Evolutionary conservation across 192 early-diverging fungal genomes (phyloP), one percentile per base, ranked within the genome.

Genomic region (Helicostylum pulchrum): DNA sequence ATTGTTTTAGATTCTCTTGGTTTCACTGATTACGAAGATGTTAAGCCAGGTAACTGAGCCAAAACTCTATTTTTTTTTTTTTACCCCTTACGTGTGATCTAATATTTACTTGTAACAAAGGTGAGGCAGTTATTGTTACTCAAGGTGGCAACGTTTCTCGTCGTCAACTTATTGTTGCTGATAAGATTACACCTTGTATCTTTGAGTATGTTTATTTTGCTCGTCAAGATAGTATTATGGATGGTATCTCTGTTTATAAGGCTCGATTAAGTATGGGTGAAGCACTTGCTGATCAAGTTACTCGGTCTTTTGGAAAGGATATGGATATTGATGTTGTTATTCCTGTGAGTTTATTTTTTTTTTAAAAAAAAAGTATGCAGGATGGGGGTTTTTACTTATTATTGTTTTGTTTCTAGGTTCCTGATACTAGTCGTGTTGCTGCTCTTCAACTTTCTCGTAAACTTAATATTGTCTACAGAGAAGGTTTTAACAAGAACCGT

Each of bases 171-270:
- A 77, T 86, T 14, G 67, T 72, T 4, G 59, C 79, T 30, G 75
- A 76, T 32, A 50, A 66, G 45, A 79, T 84, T 53, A 83, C 97
- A 12, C 97, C 96, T 21, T 98, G 96, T 78, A 94, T 99, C 73
- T 99, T 99, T 68, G 97, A 99, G 79, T 98, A 94, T 68, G 97
- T 99, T 53, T 93, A 99, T 82, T 99, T 98, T 88, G 96, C 96
- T 5, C 88, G 97, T 15, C 95, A 96, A 14, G 97, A 99, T 79
- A 94, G 93, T 26, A 95, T 97, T 62, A 96, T 99, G 66, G 95
- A 99, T 74, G 94, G 94, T 14, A 91, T 99, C 55, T 97, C 96
- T 5, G 97, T 99, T 20, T 99, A 99, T 87, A 95, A 95, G 67
- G 83, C 95, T 49, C 90, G 97, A 45, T 73, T 99, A 66, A 92